Conservation (phyloP, 1,284 basidiomycete genomes). For the Tilletia caries region DNA sequence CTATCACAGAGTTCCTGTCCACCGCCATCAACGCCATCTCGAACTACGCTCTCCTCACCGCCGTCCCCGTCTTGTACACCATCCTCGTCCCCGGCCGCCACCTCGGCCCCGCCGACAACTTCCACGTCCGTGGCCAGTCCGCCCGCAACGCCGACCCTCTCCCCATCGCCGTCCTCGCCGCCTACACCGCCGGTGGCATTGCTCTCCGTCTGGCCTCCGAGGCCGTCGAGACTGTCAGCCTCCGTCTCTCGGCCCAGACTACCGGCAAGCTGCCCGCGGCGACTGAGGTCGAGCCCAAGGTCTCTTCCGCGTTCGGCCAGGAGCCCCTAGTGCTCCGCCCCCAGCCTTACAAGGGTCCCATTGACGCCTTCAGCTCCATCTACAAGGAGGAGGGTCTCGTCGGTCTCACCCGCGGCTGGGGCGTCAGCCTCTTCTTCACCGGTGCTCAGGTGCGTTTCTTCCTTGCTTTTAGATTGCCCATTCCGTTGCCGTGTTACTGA, state of each 20-base stretch:
- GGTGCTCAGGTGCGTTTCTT: not conserved
- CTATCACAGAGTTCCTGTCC: conserved; percentile 1
- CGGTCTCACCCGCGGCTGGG: conserved; percentile 15
- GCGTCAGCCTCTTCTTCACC: conserved; percentile 12
- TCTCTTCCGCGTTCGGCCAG: conserved; percentile 3
- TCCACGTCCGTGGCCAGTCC: conserved; percentile 14
- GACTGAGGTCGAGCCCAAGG: not conserved
- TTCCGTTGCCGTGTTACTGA: not conserved
- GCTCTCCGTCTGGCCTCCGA: conserved; percentile 8
- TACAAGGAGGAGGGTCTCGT: conserved; percentile 11
- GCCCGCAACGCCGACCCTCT: conserved; percentile 13
- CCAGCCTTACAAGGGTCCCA: conserved; percentile 7
- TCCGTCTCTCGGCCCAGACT: conserved; percentile 9
- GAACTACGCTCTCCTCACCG: conserved; percentile 13
- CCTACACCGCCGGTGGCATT: conserved; percentile 12
- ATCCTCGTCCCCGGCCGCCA: conserved; percentile 10
- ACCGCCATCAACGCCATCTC: conserved; percentile 9
- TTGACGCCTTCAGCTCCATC: conserved; percentile 15
- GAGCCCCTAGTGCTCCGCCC: conserved; percentile 13
- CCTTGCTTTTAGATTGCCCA: not conserved
- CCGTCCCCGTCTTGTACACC: conserved; percentile 11
- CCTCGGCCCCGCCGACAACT: conserved; percentile 10
- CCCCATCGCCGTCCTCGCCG: conserved; percentile 11
- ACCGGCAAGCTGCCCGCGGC: conserved; percentile 1
- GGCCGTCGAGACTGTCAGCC: conserved; percentile 12